Evolutionary conservation across 768 basidiomycete species (phyloP).

Genomic region (Leccinum incarnatum): DNA sequence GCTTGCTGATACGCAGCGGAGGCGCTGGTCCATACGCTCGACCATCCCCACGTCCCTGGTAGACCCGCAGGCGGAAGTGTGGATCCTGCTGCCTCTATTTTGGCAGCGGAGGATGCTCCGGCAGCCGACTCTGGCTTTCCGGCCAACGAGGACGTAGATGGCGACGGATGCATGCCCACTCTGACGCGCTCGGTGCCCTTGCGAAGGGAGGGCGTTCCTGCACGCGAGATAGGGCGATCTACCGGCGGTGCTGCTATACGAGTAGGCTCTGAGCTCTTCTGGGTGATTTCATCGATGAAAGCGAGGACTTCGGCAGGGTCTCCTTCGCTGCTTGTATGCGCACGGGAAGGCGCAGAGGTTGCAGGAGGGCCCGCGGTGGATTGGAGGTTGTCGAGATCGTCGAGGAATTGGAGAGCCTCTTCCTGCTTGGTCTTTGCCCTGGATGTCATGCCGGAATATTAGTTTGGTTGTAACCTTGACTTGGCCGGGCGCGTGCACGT

Average conservation of each 20-base stretch:
- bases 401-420: conserved; percentile 90
- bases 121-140: conserved; percentile 29
- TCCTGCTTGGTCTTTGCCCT: conserved; percentile 75
- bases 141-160: conserved; percentile 44
- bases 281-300: conserved; percentile 92
- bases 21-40: conserved; percentile 85
- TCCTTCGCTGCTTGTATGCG: conserved; percentile 43
- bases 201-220: conserved; percentile 67
- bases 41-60: conserved; percentile 71
- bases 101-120: conserved; percentile 22
- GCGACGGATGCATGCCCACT: conserved; percentile 47
- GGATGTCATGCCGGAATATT: conserved; percentile 30
- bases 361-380: conserved; percentile 33
- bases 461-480: background rate
- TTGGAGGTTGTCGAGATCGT: conserved; percentile 86
- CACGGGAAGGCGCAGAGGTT: conserved; percentile 15
- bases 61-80: conserved; percentile 8
- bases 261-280: conserved; percentile 81
- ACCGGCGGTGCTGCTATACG: conserved; percentile 53
- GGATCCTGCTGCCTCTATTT: conserved; percentile 16
- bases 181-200: conserved; percentile 78
- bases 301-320: conserved; percentile 84
- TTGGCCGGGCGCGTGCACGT: conserved; percentile 1
- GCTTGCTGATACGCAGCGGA: conserved; percentile 87
- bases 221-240: conserved; percentile 58